Percentiles rank a stretch among this genome's conserved stretches.
phyloP scores from a whole-genome alignment of 2,329 filamentous ascomycete species.

The Hymenoscyphus linearis region DNA sequence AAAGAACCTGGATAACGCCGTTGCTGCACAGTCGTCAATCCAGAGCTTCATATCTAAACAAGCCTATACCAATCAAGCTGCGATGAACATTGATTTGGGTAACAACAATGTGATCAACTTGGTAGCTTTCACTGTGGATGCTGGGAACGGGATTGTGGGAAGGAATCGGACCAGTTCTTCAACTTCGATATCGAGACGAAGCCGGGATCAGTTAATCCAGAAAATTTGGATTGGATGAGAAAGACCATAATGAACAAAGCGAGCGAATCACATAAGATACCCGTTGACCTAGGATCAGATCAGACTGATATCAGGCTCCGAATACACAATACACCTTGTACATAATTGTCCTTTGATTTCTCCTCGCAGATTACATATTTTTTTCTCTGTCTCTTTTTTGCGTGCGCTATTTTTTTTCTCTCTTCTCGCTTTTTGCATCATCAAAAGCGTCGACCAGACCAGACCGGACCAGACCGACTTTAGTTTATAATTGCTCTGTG shows the following conservation, averaged over 20 bases:
- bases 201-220: background rate
- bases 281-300: background rate
- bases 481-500: background rate
- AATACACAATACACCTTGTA: background rate
- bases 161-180: background rate
- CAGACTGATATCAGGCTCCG: background rate
- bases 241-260: background rate
- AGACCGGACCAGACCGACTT: background rate
- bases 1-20: slow-evolving; percentile 44
- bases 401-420: background rate
- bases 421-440: background rate
- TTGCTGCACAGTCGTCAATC: slow-evolving; percentile 47
- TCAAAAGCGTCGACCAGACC: background rate
- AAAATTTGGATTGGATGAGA: background rate
- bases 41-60: slow-evolving; percentile 47
- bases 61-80: slow-evolving; percentile 17
- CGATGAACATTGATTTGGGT: slow-evolving; percentile 28
- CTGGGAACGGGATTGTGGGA: slow-evolving; percentile 18
- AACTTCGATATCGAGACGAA: background rate
- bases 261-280: background rate
- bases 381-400: background rate
- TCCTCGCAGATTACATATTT: background rate
- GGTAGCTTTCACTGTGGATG: slow-evolving; percentile 16
- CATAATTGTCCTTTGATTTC: background rate
- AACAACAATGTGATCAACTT: slow-evolving; percentile 24